These are phyloP conservation scores for Pichia norvegensis DNA, from an alignment of 1,139 yeast genomes.

Conservation along the genomic window DNA sequence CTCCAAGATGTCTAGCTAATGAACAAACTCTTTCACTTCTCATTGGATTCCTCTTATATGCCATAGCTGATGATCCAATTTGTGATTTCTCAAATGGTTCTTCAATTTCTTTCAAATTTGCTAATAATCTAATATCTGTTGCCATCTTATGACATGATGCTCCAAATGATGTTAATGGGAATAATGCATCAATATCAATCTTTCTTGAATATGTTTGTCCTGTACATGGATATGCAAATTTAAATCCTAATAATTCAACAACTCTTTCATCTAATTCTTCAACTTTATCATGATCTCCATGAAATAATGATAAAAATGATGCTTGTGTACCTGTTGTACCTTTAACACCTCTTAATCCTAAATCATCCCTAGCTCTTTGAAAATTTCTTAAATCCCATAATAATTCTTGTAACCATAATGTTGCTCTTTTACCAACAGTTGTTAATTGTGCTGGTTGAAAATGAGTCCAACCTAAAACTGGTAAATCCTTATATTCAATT, in stretches of 20 bases:
- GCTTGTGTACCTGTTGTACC: conserved; percentile 99
- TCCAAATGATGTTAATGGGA: conserved; percentile 91
- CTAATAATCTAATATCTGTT: conserved; percentile 90
- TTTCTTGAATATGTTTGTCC: conserved; percentile 98
- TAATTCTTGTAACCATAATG: conserved; percentile 95
- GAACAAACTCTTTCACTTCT: conserved; percentile 98
- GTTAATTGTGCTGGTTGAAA: conserved; percentile 99
- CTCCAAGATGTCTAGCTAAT: conserved; percentile 88
- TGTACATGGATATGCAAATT: conserved; percentile 92
- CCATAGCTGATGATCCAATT: conserved; percentile 98
- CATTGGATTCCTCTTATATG: conserved; percentile 99
- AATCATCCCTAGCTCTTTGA: conserved; percentile 90
- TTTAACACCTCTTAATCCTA: conserved; percentile 96
- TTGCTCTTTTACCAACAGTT: conserved; percentile 97
- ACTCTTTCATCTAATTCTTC: conserved; percentile 87
- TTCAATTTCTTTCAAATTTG: conserved; percentile 93
- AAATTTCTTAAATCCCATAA: conserved; percentile 97
- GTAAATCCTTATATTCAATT: conserved; percentile 83
- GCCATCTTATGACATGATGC: conserved; percentile 98
- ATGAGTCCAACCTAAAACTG: conserved; percentile 98
- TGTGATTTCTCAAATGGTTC: conserved; percentile 98
- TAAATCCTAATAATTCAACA: conserved; percentile 87
- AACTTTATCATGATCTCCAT: conserved; percentile 94
- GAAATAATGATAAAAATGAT: conserved; percentile 87
- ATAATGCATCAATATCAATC: conserved; percentile 89